Evolutionary conservation across 2,329 filamentous ascomycete species (phyloP), one percentile per base, ranked within the genome.

Genomic region (Biscogniauxia sp.): DNA sequence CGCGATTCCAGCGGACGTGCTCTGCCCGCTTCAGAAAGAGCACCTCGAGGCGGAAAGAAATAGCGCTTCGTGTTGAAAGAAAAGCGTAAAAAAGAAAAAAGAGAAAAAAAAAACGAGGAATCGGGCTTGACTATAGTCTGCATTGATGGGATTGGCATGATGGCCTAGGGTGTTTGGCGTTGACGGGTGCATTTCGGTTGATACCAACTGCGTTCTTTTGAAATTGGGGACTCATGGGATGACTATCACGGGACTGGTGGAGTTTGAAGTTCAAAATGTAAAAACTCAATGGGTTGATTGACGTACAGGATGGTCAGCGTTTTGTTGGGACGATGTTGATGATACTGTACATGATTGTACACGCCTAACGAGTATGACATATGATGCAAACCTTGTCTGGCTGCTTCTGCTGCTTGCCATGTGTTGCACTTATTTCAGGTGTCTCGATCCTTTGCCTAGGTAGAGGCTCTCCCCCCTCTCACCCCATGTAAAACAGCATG

Each of bases 21-120:
- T 50, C 72, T 86, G 23, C 84, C 84, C 7, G 74, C 80, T 20
- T 75, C 84, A 1, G 84, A 86, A 69, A 79, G 79, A 64, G 83
- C 82, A 15, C 82, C 83, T 13, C 62, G 66, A 1, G 58, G 58
- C 54, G 65, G 65, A 56, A 59, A 59, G 64, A 73, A 66, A 70
- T 65, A 70, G 70, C 69, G 67, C 63, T 72, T 76, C 69, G 73
- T 62, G 72, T 70, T 68, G 74, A 73, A 69, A 72, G 28, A 32
- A 32, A 28, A 28, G 26, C 9, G 28, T 2, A 2, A 32, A 13
- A 32, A 32, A 13, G 11, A 9, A 13, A 32, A 32, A 7, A 7
- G 7, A 7, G 28, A 32, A 32, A 13, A 32, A 9, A 13, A 28
- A 28, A 32, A 3, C 3, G 59, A 62, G 72, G 73, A 72, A 65